Evolutionary conservation across 208 protist species (phyloP).

Genomic region (Wallacemonas sp.): DNA sequence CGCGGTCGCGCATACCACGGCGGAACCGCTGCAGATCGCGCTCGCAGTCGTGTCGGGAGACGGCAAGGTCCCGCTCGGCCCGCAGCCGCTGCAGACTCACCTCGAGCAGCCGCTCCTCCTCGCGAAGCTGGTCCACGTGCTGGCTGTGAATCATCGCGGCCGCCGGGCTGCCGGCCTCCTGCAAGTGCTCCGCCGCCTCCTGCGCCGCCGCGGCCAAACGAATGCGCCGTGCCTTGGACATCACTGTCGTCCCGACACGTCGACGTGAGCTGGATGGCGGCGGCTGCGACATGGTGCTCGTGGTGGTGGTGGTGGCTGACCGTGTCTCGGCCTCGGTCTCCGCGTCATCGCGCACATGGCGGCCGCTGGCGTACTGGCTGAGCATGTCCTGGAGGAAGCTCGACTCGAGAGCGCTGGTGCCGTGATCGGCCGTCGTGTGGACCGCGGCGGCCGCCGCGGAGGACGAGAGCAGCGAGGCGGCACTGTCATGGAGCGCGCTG

Average conservation of each 20-base stretch:
- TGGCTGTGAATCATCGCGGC: conserved; percentile 43
- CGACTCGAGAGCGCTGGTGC: conserved; percentile 10
- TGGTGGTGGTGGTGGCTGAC: background rate
- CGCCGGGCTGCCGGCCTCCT: conserved; percentile 30
- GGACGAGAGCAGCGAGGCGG: no score
- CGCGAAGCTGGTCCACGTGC: conserved; percentile 48
- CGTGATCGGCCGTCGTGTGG: background rate
- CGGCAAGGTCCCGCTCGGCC: conserved; percentile 60
- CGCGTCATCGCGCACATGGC: no score
- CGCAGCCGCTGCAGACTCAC: conserved; percentile 53
- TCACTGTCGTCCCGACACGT: conserved; percentile 19
- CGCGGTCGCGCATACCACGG: conserved; percentile 39
- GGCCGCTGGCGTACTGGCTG: background rate
- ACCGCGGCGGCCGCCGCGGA: background rate
- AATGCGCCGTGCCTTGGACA: conserved; percentile 53
- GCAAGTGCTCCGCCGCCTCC: conserved; percentile 31
- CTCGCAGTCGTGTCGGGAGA: conserved; percentile 46
- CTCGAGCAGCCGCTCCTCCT: conserved; percentile 60
- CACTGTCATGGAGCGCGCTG: background rate
- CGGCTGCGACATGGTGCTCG: background rate
- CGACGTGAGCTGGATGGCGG: background rate
- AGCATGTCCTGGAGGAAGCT: conserved; percentile 11
- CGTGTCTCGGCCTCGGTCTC: no score
- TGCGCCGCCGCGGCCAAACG: conserved; percentile 40
- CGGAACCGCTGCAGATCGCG: conserved; percentile 42